A percentile compares a stretch with the other conserved stretches of the same genome.
Conservation (phyloP, 2,329 filamentous ascomycete genomes). For the Gaeumannomyces tritici region DNA sequence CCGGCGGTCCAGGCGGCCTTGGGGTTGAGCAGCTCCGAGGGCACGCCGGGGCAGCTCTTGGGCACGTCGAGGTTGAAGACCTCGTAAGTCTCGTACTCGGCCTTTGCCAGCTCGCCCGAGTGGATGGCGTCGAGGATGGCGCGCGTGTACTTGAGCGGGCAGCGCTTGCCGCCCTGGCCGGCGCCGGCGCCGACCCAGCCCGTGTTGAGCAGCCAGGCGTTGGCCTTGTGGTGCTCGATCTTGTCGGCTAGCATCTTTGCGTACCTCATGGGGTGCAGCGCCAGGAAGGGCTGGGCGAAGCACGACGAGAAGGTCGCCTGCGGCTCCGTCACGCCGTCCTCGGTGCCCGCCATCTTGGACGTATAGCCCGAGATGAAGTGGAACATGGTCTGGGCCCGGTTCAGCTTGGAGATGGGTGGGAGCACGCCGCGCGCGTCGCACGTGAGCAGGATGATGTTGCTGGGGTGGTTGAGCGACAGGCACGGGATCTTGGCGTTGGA, state of each 20-base stretch:
- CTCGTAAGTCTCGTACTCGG: constrained; percentile 89
- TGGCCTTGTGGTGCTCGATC: constrained; percentile 89
- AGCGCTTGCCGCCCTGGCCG: constrained; percentile 87
- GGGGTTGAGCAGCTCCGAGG: constrained; percentile 88
- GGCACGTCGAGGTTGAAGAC: constrained; percentile 97
- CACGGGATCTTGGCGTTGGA: constrained; percentile 98
- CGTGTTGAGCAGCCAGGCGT: constrained; percentile 97
- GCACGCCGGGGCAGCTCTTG: constrained; percentile 81
- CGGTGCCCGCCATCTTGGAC: constrained; percentile 99
- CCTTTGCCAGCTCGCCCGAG: constrained; percentile 87
- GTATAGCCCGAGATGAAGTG: constrained; percentile 99
- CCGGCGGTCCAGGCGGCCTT: constrained; percentile 84
- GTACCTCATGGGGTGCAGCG: constrained; percentile 98
- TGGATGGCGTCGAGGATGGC: constrained; percentile 98
- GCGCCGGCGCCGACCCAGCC: constrained; percentile 92
- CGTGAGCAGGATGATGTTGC: constrained; percentile 96
- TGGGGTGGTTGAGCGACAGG: constrained; percentile 75
- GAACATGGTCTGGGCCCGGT: constrained; percentile 96
- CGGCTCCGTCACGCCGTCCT: constrained; percentile 93
- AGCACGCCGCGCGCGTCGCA: constrained; percentile 97
- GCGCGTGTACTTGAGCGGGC: constrained; percentile 96
- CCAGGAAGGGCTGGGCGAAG: constrained; percentile 98
- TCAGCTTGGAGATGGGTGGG: constrained; percentile 94
- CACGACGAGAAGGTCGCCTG: constrained; percentile 98
- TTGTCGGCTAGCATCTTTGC: constrained; percentile 97